These are phyloP conservation scores for Postia placenta DNA, from an alignment of 768 basidiomycete genomes.

Conservation along the genomic window DNA sequence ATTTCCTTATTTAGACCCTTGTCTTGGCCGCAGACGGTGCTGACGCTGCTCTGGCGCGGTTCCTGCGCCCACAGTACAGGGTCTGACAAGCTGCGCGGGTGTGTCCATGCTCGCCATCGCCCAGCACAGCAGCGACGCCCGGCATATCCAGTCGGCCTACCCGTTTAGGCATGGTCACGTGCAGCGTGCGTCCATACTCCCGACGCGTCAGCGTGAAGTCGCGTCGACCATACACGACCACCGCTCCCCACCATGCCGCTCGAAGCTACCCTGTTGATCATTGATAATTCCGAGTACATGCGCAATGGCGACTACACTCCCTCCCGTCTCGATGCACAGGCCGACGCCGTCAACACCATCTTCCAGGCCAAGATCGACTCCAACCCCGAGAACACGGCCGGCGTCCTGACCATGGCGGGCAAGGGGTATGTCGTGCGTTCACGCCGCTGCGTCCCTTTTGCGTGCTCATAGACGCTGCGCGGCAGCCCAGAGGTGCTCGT, in stretches of 20 bases:
- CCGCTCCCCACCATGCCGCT: conserved; percentile 66
- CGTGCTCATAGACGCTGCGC: not conserved
- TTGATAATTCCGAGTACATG: conserved; percentile 98
- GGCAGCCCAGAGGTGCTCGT: conserved; percentile 92
- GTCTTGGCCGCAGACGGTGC: too few species aligned
- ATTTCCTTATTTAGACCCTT: not conserved
- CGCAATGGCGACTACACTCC: conserved; percentile 90
- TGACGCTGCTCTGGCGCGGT: too few species aligned
- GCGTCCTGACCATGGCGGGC: conserved; percentile 97
- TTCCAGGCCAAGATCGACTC: conserved; percentile 92
- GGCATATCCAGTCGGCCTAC: too few species aligned
- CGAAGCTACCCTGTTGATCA: conserved; percentile 96
- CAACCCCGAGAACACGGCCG: conserved; percentile 97
- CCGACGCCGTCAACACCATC: conserved; percentile 84
- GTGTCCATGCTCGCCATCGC: too few species aligned
- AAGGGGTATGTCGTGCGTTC: conserved; percentile 57
- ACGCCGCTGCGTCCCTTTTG: not conserved
- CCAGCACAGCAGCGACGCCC: too few species aligned
- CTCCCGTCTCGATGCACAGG: conserved; percentile 83
- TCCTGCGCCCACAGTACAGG: too few species aligned
- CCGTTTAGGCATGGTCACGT: conserved; percentile 1
- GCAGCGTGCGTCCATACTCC: conserved; percentile 1
- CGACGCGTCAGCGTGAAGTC: conserved; percentile 15
- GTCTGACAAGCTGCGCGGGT: too few species aligned
- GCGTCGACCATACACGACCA: conserved; percentile 4